Conservation (phyloP, 805 yeast species). For the Candida quercuum region DNA sequence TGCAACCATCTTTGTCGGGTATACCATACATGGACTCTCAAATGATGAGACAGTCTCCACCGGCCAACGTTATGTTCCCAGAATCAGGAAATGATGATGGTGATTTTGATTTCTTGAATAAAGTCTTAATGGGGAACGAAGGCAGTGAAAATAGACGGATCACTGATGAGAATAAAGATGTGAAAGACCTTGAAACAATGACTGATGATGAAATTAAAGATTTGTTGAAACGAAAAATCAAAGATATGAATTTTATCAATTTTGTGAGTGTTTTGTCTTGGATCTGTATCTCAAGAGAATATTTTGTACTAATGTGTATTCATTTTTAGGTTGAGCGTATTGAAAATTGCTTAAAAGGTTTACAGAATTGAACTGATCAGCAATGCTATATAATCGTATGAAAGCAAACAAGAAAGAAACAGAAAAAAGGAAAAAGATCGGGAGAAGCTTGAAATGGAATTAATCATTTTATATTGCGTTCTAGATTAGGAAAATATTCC, state of each 20-base stretch:
- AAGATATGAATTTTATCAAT: slow-evolving; percentile 18
- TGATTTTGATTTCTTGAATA: slow-evolving; percentile 10
- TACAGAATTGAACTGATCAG: slow-evolving; percentile 4
- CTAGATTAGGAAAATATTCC: too few species aligned
- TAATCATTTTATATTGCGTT: too few species aligned
- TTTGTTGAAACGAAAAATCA: slow-evolving; percentile 16
- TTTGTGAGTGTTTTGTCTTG: slow-evolving; percentile 10
- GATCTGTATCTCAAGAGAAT: too few species aligned
- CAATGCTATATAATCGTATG: not conserved
- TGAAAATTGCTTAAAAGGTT: slow-evolving; percentile 15
- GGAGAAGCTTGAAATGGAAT: too few species aligned
- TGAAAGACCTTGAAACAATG: slow-evolving; percentile 5
- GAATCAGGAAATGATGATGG: not conserved
- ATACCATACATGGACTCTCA: not conserved
- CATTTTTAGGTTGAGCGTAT: slow-evolving; percentile 9
- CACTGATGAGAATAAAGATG: not conserved
- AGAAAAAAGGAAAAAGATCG: not conserved
- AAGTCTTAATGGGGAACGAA: slow-evolving; percentile 9
- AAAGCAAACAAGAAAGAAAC: not conserved
- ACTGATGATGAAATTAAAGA: slow-evolving; percentile 15
- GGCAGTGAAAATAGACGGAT: not conserved
- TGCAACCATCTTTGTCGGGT: not conserved
- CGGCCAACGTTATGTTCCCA: too few species aligned
- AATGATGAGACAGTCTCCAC: not conserved
- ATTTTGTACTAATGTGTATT: not conserved